Evolutionary conservation across 805 yeast species (phyloP), one percentile per base, ranked within the genome.

Genomic region (Saccharomycopsis sp.): DNA sequence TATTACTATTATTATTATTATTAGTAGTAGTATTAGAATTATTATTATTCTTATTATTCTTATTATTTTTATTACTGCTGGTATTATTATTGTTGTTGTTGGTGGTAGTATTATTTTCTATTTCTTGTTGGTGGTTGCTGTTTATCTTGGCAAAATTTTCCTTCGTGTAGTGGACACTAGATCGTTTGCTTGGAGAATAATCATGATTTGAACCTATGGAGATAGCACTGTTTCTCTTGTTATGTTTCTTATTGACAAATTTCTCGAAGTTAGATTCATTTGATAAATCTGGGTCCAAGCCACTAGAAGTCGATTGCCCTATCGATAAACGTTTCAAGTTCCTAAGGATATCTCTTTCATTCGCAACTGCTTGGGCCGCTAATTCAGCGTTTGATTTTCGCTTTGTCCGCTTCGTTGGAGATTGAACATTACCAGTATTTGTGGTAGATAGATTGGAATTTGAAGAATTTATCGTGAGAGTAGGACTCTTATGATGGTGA

Each of bases 341-440:
- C 29, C 82, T 77, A 50, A 85, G 85, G 59, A 79, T 77, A 60
- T 78, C 77, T 51, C 82, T 70, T 57, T 85, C 93, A 49, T 76
- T 79, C 55, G 84, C 86, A 38, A 85, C 75, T 4, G 87, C 86
- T 54, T 78, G 78, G 2, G 86, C 88, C 2, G 94, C 94, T 28
- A 74, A 71, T 35, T 68, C 53, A 40, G 70, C 66, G 55, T 75
- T 65, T 44, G 74, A 66, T 46, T 68, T 67, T 35, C 73, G 54
- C 34, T 43, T 34, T 6, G 29, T 38, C 22, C 43, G 37, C 14
- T 23, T 38, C 22, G n/a, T 34, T n/a, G n/a, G n/a, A n/a, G n/a
- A n/a, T n/a, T n/a, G n/a, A n/a, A n/a, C n/a, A n/a, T n/a, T n/a
- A n/a, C n/a, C n/a, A n/a, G n/a, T n/a, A n/a, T n/a, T n/a, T n/a